phyloP scores from a whole-genome alignment of 139 green algal species.

The Parachlorella kessleri region DNA sequence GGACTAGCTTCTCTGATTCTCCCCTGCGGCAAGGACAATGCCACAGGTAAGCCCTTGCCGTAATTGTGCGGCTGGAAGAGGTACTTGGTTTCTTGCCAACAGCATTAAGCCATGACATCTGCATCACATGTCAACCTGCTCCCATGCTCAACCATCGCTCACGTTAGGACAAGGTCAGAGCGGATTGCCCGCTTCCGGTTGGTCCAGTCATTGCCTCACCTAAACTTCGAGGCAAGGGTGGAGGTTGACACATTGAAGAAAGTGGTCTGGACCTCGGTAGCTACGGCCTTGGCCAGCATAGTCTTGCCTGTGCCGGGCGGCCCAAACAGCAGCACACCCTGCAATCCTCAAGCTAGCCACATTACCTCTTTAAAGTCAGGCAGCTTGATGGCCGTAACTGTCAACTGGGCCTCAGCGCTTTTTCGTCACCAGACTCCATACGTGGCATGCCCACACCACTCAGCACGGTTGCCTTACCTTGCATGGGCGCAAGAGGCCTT shows the following conservation, averaged over 20 bases:
- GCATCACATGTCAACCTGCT: too few relatives aligned
- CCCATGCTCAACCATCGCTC: too few relatives aligned
- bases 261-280: slow-evolving; percentile 85
- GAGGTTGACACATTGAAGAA: slow-evolving; percentile 96
- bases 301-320: slow-evolving; percentile 92
- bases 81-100: too few relatives aligned
- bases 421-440: too few relatives aligned
- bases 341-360: background rate
- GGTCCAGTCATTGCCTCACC: too few relatives aligned
- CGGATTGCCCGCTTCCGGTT: too few relatives aligned
- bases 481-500: slow-evolving; percentile 85
- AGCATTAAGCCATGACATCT: too few relatives aligned
- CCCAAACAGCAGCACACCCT: slow-evolving; percentile 95
- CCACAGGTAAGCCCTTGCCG: too few relatives aligned
- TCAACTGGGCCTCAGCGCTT: too few relatives aligned
- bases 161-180: too few relatives aligned
- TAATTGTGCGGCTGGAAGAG: too few relatives aligned
- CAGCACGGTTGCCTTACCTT: slow-evolving; percentile 61
- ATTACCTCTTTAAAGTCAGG: background rate
- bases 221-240: slow-evolving; percentile 94
- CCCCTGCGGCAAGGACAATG: slow-evolving; percentile 27
- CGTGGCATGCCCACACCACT: background rate
- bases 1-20: slow-evolving; percentile 57
- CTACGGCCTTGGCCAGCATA: slow-evolving; percentile 91
- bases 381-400: too few relatives aligned